These are phyloP conservation scores for Monosporascus sp. DNA, from an alignment of 2,329 filamentous ascomycete genomes.

Conservation along the genomic window DNA sequence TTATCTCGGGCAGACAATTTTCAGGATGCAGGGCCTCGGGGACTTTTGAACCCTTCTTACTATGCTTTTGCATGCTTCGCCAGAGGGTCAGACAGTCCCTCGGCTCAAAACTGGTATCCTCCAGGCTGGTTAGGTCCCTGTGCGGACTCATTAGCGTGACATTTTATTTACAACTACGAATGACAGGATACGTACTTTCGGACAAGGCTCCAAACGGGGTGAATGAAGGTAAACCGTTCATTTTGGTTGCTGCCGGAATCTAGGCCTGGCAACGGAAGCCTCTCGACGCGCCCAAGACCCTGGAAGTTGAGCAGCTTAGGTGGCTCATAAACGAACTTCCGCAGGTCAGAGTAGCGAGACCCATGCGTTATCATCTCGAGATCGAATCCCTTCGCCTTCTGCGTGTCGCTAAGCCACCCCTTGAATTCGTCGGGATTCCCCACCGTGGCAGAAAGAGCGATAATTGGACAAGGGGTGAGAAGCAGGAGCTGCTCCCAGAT, in stretches of 20 bases:
- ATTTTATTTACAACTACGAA: slow-evolving; percentile 3
- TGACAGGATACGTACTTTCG: slow-evolving; percentile 37
- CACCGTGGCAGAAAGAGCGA: slow-evolving; percentile 74
- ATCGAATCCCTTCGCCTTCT: slow-evolving; percentile 56
- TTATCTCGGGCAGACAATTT: slow-evolving; percentile 42
- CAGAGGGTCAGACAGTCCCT: slow-evolving; percentile 65
- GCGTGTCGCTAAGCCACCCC: slow-evolving; percentile 60
- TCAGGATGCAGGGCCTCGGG: slow-evolving; percentile 43
- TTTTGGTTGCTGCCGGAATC: slow-evolving; percentile 37
- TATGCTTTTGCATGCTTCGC: slow-evolving; percentile 54
- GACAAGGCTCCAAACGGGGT: slow-evolving; percentile 59
- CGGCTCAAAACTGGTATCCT: slow-evolving; percentile 64
- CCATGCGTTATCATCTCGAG: slow-evolving; percentile 64
- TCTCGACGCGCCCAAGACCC: slow-evolving; percentile 39
- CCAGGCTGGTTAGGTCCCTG: slow-evolving; percentile 54
- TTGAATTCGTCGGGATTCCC: slow-evolving; percentile 68
- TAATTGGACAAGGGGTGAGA: slow-evolving; percentile 69
- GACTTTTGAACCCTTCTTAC: slow-evolving; percentile 46
- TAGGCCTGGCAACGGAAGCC: slow-evolving; percentile 39
- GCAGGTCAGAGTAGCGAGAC: slow-evolving; percentile 68
- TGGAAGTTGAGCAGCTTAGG: slow-evolving; percentile 43
- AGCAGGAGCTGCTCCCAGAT: slow-evolving; percentile 75
- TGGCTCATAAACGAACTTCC: slow-evolving; percentile 65
- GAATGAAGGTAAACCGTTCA: slow-evolving; percentile 52
- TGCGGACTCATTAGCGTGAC: neutral